Evolutionary conservation across 225 moss, liverwort and hornwort species (phyloP).

Genomic region (Straminergon stramineum): DNA sequence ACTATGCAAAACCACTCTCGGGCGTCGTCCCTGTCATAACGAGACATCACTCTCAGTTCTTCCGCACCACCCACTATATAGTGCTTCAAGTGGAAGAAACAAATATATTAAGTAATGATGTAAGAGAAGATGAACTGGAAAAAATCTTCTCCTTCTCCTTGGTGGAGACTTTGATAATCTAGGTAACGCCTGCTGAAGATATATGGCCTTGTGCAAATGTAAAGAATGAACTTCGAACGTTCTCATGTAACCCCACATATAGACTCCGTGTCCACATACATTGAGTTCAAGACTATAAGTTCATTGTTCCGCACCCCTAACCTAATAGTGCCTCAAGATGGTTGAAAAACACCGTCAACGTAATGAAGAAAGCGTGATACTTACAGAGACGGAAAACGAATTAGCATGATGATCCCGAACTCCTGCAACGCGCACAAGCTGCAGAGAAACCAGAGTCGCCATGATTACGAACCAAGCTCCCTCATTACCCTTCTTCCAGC

Average conservation of each 20-base stretch:
- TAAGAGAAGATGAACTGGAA: not conserved
- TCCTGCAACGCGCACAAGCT: conserved; percentile 34
- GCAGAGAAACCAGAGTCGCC: conserved; percentile 40
- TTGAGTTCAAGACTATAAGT: not conserved
- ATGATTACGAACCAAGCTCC: conserved; percentile 33
- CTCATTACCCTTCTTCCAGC: conserved; percentile 36
- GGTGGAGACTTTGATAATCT: not conserved
- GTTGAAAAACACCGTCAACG: not conserved
- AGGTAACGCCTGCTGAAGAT: not conserved
- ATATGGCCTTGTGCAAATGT: not conserved
- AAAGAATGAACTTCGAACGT: not conserved
- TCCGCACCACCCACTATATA: not conserved
- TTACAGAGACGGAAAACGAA: conserved; percentile 23
- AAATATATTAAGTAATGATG: not conserved
- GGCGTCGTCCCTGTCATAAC: conserved; percentile 10
- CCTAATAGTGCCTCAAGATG: not conserved
- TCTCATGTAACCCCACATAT: not conserved
- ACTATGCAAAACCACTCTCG: not conserved
- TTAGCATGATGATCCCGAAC: conserved; percentile 10
- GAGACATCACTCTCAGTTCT: not conserved
- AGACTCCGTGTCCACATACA: not conserved
- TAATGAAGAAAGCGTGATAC: not conserved
- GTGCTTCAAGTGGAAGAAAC: not conserved
- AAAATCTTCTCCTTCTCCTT: not conserved
- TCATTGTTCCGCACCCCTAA: not conserved